Evolutionary conservation across 768 basidiomycete genomes (phyloP), one percentile per base, ranked within the genome.

Genomic region (Pulveroboletus sp.): DNA sequence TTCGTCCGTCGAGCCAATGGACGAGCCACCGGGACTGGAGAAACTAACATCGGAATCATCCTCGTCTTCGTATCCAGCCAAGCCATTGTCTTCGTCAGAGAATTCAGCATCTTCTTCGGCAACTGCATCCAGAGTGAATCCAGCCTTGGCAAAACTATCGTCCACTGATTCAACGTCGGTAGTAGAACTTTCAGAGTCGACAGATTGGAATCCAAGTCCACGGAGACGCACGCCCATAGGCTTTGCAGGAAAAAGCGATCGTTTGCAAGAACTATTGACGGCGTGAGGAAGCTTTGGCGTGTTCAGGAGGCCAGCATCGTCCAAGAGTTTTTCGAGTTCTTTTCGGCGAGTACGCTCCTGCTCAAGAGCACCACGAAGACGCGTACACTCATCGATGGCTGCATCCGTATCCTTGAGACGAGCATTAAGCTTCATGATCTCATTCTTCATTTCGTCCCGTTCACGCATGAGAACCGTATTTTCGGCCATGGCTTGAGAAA

Each of bases 11-110:
- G 81, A 83, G 24, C 72, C 78, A 41, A 77, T 73, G 9, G 81
- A 84, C 9, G 81, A 83, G 4, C 77, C 77, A 31, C 31, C 66
- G 16, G 72, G 64, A 45, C 69, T 72, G 19, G 67, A 62, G 58
- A 80, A 69, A 45, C 72, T 71, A 41, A 73, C 55, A 58, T 84
- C 80, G 2, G 72, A 75, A 43, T 82, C 82, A 3, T 77, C 81
- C 47, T 85, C 85, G 46, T 87, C 85, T 61, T 88, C 87, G 48
- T 87, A 89, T 24, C 81, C 75, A 36, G 73, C 78, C 29, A 87
- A 68, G 19, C 72, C 82, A 52, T 82, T 73, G 14, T 84, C 77
- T 33, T 81, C 80, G 31, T 66, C 60, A 21, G 58, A 58, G 16
- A 49, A 41, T 14, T 73, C 72, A 41, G 75, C 74, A 1, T 70